These are phyloP conservation scores for Meyerozyma carpophila DNA, from an alignment of 1,139 yeast species.

Conservation along the genomic window DNA sequence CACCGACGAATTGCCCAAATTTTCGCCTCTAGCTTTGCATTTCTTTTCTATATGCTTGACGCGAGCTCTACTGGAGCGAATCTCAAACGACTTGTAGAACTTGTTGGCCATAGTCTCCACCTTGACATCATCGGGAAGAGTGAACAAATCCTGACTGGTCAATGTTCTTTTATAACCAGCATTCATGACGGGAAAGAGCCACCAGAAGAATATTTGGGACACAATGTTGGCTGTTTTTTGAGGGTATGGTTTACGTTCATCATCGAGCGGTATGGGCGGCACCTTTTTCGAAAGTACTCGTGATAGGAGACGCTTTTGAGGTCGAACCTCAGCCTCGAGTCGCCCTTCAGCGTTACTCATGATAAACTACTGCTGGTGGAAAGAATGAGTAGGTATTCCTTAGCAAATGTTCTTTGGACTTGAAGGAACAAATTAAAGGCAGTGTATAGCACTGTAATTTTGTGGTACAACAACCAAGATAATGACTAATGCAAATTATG, in stretches of 20 bases:
- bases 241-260: conserved; percentile 38
- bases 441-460: too few species aligned
- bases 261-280: conserved; percentile 33
- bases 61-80: conserved; percentile 15
- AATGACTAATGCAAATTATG: too few species aligned
- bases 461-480: too few species aligned
- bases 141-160: conserved; percentile 40
- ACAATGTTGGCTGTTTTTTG: conserved; percentile 26
- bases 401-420: too few species aligned
- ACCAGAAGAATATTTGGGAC: conserved; percentile 42
- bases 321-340: conserved; percentile 3
- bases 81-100: conserved; percentile 22
- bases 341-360: neutral
- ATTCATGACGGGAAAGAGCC: conserved; percentile 43
- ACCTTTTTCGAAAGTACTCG: conserved; percentile 26
- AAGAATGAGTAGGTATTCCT: neutral
- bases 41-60: conserved; percentile 16
- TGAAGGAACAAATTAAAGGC: too few species aligned
- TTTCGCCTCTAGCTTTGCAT: conserved; percentile 21
- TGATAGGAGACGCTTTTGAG: conserved; percentile 27
- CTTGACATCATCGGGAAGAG: conserved; percentile 31
- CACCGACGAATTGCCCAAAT: conserved; percentile 14
- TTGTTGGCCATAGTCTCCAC: conserved; percentile 29
- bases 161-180: conserved; percentile 50
- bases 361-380: neutral